Evolutionary conservation across 2,329 filamentous ascomycete genomes (phyloP), one percentile per base, ranked within the genome.

Genomic region (Epicoccum sorghinum): DNA sequence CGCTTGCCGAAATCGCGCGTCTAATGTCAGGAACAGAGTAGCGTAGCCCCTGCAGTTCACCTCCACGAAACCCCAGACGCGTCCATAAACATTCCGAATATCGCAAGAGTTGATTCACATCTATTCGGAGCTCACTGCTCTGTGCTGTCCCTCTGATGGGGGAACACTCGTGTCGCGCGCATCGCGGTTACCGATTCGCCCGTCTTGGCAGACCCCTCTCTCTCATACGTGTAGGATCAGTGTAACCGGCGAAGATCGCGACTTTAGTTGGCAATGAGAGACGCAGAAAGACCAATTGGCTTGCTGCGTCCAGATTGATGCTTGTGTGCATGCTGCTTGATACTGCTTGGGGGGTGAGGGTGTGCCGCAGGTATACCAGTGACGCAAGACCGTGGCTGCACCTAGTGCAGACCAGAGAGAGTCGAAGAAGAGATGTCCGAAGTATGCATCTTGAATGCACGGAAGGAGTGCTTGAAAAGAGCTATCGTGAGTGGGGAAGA

Each of bases 1-100:
- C 52, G 51, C 42, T 55, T 47, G 47, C 52, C 52, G 52, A 47
- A 47, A 50, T 46, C 37, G 52, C 52, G 52, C 42, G 47, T 43
- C 52, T 49, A 44, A 36, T 41, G 45, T 18, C 52, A 51, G 52
- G 52, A 55, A 55, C 52, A 41, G 52, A 42, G 38, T 24, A 22
- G 23, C 45, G 39, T 40, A 13, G 9, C 13, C 30, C 52, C 52
- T 49, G 52, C 52, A 49, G 13, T 33, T 24, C 40, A 32, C 44
- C 39, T 25, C 22, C 45, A 27, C 27, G 4, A 23, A 12, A 29
- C 40, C 33, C 32, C 33, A 13, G 41, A 49, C 52, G 46, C 40
- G 52, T 36, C 27, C 35, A 7, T 3, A 27, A 24, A 35, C 35
- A n/a, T 18, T 9, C 23, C 23, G 25, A 4, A 44, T 23, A 44